A percentile compares a stretch with the other conserved stretches of the same genome.
phyloP scores from a whole-genome alignment of 2,329 filamentous ascomycete species.

The Acarospora socialis region DNA sequence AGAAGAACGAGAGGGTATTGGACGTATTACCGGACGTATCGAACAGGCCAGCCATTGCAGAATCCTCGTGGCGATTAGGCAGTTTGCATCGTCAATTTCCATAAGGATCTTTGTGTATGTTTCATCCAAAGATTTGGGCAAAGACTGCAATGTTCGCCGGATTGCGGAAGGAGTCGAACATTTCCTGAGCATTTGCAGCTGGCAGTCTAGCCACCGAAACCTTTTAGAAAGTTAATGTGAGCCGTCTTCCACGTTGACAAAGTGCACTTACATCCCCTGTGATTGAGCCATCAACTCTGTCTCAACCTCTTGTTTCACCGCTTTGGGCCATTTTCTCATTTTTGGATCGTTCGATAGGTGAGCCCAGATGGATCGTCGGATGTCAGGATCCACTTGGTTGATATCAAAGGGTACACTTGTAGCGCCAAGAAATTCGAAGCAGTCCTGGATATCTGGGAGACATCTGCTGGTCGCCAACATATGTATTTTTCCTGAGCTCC shows the following conservation, averaged over 20 bases:
- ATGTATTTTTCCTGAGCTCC: background rate
- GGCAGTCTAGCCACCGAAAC: slow-evolving; percentile 19
- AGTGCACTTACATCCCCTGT: background rate
- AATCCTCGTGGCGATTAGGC: slow-evolving; percentile 10
- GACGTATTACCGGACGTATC: slow-evolving; percentile 9
- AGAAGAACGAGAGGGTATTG: slow-evolving; percentile 4
- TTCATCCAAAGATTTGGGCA: slow-evolving; percentile 17
- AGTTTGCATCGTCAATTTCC: slow-evolving; percentile 9
- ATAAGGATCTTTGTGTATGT: slow-evolving; percentile 16
- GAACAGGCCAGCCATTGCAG: slow-evolving; percentile 14
- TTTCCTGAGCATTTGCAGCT: slow-evolving; percentile 15
- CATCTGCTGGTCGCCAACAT: slow-evolving; percentile 6
- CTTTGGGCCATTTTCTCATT: background rate
- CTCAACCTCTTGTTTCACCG: background rate
- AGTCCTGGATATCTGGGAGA: slow-evolving; percentile 5
- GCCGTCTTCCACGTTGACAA: background rate
- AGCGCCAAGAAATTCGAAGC: too few relatives aligned
- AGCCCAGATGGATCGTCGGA: too few relatives aligned
- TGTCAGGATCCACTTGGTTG: too few relatives aligned
- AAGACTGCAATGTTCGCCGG: slow-evolving; percentile 10
- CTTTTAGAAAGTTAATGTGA: slow-evolving; percentile 7
- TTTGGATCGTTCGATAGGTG: too few relatives aligned
- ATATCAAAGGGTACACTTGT: too few relatives aligned
- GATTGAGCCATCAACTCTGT: background rate
- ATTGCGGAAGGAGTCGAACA: slow-evolving; percentile 13